Base-by-base conservation (phyloP, 768 basidiomycete genomes). In the Kwoniella pini region DNA sequence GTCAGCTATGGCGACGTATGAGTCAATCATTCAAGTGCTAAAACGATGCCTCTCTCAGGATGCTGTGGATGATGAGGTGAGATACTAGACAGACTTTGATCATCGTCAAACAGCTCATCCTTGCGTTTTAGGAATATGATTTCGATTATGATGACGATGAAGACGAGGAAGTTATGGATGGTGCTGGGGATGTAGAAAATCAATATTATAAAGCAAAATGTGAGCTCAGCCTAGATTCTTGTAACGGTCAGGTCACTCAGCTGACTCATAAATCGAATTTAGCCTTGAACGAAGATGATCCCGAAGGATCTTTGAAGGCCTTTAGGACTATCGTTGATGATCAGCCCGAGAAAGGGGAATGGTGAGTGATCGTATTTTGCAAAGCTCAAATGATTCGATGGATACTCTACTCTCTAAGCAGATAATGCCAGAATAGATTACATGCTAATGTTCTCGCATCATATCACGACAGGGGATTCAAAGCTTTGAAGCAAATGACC, bases 161-260 rank as follows among this genome's bases (percentile, higher is more conserved):
- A 27, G 86, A 90, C 57, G 68, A 48, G 11, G 76, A 64, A 11
- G 74, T 65, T 56, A 89, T 89, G 68, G 67, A 85, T 1, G 88
- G 84, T 49, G 89, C 85, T 54, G 89, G 86, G 24, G 94, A 96
- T 79, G 86, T 96, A 44, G 96, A 99, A 81, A 99, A 99, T 75
- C 86, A 93, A 85, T 99, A 99, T 80, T 98, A 98, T 78, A 89
- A 87, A 49, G 96, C 96, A 11, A 99, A 99, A 80, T 87, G 95
- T 97, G 67, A 52, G 87, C 79, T 38, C n/a, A n/a, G n/a, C n/a
- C n/a, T n/a, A n/a, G n/a, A n/a, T n/a, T n/a, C n/a, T n/a, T n/a
- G n/a, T n/a, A n/a, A n/a, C n/a, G n/a, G n/a, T n/a, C n/a, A n/a
- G n/a, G n/a, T n/a, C 19, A 21, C 33, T 27, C 52, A 49, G 27